Evolutionary conservation across 2,329 filamentous ascomycete species (phyloP).

Genomic region (Fusarium austroafricanum): DNA sequence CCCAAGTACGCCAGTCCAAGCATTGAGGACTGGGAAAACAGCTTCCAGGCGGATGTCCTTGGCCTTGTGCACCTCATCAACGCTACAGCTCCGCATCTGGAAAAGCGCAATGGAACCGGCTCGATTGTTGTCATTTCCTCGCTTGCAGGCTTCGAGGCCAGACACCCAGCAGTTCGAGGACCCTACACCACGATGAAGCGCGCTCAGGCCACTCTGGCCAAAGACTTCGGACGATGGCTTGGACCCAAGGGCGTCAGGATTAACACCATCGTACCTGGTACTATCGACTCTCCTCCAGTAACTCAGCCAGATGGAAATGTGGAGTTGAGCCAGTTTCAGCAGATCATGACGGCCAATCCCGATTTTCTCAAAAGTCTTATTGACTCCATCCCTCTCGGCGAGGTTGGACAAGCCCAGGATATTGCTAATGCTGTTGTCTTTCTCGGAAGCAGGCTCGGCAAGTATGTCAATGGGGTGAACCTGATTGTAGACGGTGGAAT

Average conservation of each 20-base stretch:
- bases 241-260: slow-evolving; percentile 40
- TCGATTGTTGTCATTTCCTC: slow-evolving; percentile 46
- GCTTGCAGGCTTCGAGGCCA: slow-evolving; percentile 39
- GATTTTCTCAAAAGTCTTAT: slow-evolving; percentile 13
- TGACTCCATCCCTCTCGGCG: slow-evolving; percentile 24
- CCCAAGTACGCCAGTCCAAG: slow-evolving; percentile 17
- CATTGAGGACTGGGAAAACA: slow-evolving; percentile 39
- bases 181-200: slow-evolving; percentile 43
- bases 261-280: slow-evolving; percentile 39
- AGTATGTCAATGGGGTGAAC: slow-evolving; percentile 36
- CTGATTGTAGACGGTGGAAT: slow-evolving; percentile 42
- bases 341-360: slow-evolving; percentile 12
- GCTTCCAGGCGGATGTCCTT: slow-evolving; percentile 43
- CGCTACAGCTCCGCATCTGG: slow-evolving; percentile 29
- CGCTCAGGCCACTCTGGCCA: slow-evolving; percentile 41
- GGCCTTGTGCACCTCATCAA: slow-evolving; percentile 42
- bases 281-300: slow-evolving; percentile 33
- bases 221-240: slow-evolving; percentile 38
- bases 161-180: slow-evolving; percentile 7
- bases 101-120: slow-evolving; percentile 26
- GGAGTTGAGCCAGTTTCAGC: slow-evolving; percentile 36
- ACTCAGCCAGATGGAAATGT: slow-evolving; percentile 34
- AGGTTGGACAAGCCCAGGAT: slow-evolving; percentile 34
- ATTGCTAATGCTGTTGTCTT: slow-evolving; percentile 43
- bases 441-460: slow-evolving; percentile 37